Conservation (phyloP, 2,329 filamentous ascomycete species). For the Penicillium sp. region DNA sequence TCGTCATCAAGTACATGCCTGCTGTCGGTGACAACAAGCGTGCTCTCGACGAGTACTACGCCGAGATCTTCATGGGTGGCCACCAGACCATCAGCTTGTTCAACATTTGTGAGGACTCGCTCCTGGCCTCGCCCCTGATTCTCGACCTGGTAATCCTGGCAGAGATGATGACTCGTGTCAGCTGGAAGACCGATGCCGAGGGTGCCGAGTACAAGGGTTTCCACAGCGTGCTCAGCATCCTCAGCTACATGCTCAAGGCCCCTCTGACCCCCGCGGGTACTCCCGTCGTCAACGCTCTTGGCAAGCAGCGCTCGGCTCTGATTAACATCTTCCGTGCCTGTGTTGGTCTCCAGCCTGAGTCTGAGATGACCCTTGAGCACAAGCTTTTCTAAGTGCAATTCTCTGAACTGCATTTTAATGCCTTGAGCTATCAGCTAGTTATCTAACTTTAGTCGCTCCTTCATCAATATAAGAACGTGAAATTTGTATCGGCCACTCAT, state of each 20-base stretch:
- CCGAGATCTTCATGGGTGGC: conserved; percentile 97
- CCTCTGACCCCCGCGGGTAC: conserved; percentile 92
- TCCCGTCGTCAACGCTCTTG: conserved; percentile 90
- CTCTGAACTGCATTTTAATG: conserved; percentile 3
- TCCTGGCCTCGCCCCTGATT: conserved; percentile 93
- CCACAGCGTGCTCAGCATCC: conserved; percentile 93
- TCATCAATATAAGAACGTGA: conserved; percentile 11
- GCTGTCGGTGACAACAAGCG: conserved; percentile 99
- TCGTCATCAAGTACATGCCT: conserved; percentile 99
- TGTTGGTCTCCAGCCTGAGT: conserved; percentile 94
- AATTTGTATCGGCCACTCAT: background rate
- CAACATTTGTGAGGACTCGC: conserved; percentile 98
- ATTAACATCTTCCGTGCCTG: conserved; percentile 99
- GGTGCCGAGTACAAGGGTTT: conserved; percentile 81
- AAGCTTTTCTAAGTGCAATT: conserved; percentile 73
- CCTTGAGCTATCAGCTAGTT: background rate
- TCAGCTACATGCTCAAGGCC: conserved; percentile 98
- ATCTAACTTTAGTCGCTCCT: conserved; percentile 23
- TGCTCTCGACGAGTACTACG: conserved; percentile 97
- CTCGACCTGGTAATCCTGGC: conserved; percentile 91
- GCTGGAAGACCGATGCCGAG: conserved; percentile 72
- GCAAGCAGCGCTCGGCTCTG: conserved; percentile 91
- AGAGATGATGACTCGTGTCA: conserved; percentile 98
- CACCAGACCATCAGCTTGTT: conserved; percentile 98
- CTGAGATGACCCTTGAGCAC: conserved; percentile 98